phyloP scores from a whole-genome alignment of 1,284 basidiomycete genomes.

The Somion occarium region DNA sequence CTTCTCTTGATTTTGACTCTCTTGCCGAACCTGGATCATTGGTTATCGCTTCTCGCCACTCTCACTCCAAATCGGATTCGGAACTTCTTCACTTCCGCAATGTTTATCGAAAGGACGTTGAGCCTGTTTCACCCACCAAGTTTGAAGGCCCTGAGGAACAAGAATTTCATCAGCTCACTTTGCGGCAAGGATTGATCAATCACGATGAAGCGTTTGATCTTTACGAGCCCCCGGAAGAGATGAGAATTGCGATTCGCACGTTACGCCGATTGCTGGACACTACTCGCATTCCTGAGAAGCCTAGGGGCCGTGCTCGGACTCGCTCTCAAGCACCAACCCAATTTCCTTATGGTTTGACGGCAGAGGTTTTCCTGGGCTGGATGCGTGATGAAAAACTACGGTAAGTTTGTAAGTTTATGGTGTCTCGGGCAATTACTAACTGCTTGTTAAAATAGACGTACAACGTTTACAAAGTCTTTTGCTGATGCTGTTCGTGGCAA shows the following conservation, averaged over 20 bases:
- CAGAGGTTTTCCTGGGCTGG: not conserved
- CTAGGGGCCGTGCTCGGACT: not conserved
- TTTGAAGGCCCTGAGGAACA: not conserved
- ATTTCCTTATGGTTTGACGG: slow-evolving; percentile 1
- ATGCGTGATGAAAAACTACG: not conserved
- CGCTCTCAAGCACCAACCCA: not conserved
- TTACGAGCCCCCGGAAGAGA: not conserved
- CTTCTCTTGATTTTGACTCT: not conserved
- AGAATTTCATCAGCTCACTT: not conserved
- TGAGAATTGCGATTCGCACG: not conserved
- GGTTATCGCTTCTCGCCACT: not conserved
- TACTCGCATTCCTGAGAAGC: not conserved
- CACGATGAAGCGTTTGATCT: slow-evolving; percentile 1
- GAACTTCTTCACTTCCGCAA: not conserved
- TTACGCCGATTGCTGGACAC: not conserved
- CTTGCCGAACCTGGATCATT: not conserved
- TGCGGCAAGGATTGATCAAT: slow-evolving; percentile 1
- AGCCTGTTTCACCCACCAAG: not conserved
- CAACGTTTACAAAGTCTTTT: not conserved
- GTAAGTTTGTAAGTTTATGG: not conserved
- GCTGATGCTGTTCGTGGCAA: not conserved
- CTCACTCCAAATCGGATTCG: slow-evolving; percentile 1
- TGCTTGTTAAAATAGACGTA: not conserved
- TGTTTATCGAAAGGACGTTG: not conserved
- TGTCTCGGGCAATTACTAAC: not conserved